These are phyloP conservation scores for Croton setiger DNA, from an alignment of 441 rosid species.

Conservation along the genomic window DNA sequence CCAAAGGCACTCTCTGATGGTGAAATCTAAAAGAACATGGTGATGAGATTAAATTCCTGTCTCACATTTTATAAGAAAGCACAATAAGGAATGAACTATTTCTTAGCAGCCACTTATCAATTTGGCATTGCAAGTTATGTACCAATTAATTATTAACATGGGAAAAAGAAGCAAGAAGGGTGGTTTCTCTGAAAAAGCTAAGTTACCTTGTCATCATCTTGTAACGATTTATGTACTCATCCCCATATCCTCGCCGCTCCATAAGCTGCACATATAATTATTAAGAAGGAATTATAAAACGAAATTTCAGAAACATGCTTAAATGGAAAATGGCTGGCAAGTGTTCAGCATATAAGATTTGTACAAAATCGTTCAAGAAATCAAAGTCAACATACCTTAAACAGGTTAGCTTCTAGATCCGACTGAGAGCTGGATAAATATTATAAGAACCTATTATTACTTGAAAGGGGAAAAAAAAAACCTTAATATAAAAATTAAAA, in stretches of 20 bases:
- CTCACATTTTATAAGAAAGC: not conserved
- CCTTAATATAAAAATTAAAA: no score
- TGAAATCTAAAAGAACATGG: constrained; percentile 59
- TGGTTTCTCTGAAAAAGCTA: constrained; percentile 7
- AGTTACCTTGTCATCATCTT: constrained; percentile 96
- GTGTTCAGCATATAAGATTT: not conserved
- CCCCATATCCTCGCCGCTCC: constrained; percentile 89
- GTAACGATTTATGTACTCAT: constrained; percentile 88
- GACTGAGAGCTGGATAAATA: constrained; percentile 70
- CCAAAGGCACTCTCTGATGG: constrained; percentile 95
- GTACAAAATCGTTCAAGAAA: not conserved
- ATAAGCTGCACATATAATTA: constrained; percentile 56
- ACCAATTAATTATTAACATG: not conserved
- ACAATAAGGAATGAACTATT: not conserved
- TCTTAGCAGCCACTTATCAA: not conserved
- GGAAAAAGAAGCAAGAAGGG: not conserved
- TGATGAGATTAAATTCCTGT: not conserved
- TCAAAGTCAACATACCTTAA: constrained; percentile 50
- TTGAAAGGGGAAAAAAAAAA: not conserved
- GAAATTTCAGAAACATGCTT: not conserved
- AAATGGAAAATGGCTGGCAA: not conserved
- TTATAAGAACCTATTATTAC: constrained; percentile 6
- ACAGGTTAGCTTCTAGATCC: constrained; percentile 90
- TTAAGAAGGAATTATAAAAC: constrained; percentile 12
- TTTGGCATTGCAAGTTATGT: not conserved